phyloP scores from a whole-genome alignment of 176 grass and related monocot genomes.

The Oryza longistaminata region DNA sequence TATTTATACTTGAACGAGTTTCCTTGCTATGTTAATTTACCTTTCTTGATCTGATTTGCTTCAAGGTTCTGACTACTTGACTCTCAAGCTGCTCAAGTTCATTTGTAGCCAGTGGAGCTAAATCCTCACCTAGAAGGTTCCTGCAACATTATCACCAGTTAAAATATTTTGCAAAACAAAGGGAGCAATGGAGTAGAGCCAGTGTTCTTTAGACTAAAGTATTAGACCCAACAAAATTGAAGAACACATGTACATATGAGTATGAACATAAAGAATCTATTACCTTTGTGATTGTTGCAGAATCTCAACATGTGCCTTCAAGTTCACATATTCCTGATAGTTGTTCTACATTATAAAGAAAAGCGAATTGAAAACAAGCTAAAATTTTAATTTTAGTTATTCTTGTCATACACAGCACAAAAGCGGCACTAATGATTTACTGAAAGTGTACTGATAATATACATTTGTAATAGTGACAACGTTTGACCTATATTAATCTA shows the following conservation, averaged over 20 bases:
- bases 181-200: not conserved
- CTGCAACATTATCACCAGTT: constrained; percentile 25
- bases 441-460: not conserved
- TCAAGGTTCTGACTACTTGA: constrained; percentile 71
- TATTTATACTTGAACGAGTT: not conserved
- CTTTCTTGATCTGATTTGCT: constrained; percentile 83
- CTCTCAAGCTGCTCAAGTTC: constrained; percentile 78
- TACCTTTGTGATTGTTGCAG: constrained; percentile 86
- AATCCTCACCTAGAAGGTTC: constrained; percentile 89
- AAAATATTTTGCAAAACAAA: not conserved
- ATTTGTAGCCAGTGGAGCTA: constrained; percentile 51
- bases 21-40: constrained; percentile 25
- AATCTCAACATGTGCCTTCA: constrained; percentile 74
- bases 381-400: not conserved
- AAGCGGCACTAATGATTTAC: not conserved
- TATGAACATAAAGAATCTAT: constrained; percentile 7
- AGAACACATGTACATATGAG: not conserved
- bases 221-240: not conserved
- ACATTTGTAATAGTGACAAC: not conserved
- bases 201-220: not conserved
- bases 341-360: constrained; percentile 54
- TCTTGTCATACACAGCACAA: not conserved
- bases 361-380: not conserved
- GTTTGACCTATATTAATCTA: not conserved
- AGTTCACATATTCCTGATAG: constrained; percentile 79